Conservation (phyloP, 306 rosid species). For the Arachis stenosperma region DNA sequence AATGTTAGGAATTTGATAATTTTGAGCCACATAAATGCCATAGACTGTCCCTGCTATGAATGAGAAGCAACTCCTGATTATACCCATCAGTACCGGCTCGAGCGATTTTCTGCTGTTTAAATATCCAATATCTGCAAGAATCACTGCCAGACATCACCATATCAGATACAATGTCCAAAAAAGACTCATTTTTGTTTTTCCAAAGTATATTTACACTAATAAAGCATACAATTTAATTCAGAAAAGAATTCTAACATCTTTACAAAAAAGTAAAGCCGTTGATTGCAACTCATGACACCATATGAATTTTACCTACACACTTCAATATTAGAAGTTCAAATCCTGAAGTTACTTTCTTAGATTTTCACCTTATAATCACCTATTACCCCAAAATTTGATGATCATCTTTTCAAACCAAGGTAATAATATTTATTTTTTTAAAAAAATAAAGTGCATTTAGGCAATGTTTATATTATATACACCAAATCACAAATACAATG, state of each 20-base stretch:
- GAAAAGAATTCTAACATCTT: not conserved
- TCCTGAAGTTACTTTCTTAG: not conserved
- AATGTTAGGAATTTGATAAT: conserved; percentile 73
- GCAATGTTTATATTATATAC: too few species aligned
- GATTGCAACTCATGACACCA: not conserved
- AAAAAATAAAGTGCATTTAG: too few species aligned
- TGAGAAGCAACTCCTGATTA: conserved; percentile 64
- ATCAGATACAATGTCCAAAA: conserved; percentile 2
- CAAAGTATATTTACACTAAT: not conserved
- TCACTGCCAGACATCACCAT: conserved; percentile 35
- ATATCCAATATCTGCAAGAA: conserved; percentile 1
- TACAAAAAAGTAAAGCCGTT: not conserved
- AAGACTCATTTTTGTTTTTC: not conserved
- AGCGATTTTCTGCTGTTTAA: conserved; percentile 23
- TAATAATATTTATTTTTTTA: too few species aligned
- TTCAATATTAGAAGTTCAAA: not conserved
- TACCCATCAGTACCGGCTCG: conserved; percentile 58
- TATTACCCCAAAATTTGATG: not conserved
- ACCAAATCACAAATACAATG: not conserved
- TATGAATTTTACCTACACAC: not conserved
- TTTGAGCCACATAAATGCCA: conserved; percentile 78
- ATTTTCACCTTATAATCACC: not conserved
- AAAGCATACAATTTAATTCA: conserved; percentile 2
- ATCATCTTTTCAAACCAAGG: not conserved
- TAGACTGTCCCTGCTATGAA: conserved; percentile 59